Conservation (phyloP, 805 yeast genomes). For the Saturnispora hagleri region DNA sequence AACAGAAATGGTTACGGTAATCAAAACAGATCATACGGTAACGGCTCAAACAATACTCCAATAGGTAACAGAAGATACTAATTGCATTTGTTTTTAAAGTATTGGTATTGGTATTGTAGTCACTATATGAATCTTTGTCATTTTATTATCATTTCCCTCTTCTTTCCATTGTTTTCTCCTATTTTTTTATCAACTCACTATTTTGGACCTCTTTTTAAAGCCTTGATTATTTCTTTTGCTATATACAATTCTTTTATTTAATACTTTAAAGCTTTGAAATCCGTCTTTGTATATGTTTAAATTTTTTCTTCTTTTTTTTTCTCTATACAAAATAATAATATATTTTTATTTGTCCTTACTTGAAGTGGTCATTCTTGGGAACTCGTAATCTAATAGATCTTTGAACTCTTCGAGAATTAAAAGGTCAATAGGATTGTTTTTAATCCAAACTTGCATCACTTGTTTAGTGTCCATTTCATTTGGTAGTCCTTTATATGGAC, state of each 20-base stretch:
- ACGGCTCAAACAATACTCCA: slow-evolving; percentile 42
- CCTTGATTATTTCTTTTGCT: slow-evolving; percentile 1
- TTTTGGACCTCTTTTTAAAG: not conserved
- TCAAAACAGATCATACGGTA: slow-evolving; percentile 9
- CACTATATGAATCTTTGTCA: not conserved
- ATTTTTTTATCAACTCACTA: not conserved
- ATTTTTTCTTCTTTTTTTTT: not conserved
- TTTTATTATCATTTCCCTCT: not conserved
- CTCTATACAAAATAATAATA: not conserved
- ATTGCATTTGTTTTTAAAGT: slow-evolving; percentile 13
- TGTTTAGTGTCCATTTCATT: not conserved
- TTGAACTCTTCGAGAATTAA: slow-evolving; percentile 14
- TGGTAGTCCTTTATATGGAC: not conserved
- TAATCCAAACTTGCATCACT: slow-evolving; percentile 12
- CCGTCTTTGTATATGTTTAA: not conserved
- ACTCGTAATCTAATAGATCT: slow-evolving; percentile 11
- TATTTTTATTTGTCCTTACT: not conserved
- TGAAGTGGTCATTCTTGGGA: slow-evolving; percentile 8
- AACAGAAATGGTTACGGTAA: slow-evolving; percentile 27
- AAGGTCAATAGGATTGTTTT: slow-evolving; percentile 12
- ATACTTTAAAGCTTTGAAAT: not conserved
- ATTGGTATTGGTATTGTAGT: not conserved
- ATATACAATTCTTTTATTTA: slow-evolving; percentile 2
- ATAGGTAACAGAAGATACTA: slow-evolving; percentile 32
- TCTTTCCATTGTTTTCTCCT: not conserved